Percentiles rank a stretch among this genome's conserved stretches.
Conservation (phyloP, 2,329 filamentous ascomycete genomes). For the Trichoderma sp. region DNA sequence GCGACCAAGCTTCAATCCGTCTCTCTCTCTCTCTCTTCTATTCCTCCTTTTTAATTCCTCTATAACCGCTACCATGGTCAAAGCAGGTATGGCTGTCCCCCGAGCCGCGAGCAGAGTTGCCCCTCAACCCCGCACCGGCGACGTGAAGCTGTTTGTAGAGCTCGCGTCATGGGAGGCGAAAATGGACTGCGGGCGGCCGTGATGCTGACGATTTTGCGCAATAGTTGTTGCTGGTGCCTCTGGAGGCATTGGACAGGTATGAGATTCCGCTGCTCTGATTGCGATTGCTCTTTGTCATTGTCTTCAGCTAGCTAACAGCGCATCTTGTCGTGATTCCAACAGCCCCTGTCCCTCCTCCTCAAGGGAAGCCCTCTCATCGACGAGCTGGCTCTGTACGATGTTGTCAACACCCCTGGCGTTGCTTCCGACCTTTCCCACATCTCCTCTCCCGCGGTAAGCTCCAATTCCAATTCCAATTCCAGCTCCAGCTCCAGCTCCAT, state of each 20-base stretch:
- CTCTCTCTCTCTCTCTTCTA: neutral
- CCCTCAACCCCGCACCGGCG: conserved; percentile 20
- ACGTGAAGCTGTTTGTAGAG: conserved; percentile 1
- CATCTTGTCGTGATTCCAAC: neutral
- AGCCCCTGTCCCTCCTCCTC: conserved; percentile 95
- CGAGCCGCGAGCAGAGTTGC: neutral
- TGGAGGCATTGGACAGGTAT: conserved; percentile 96
- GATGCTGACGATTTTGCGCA: conserved; percentile 2
- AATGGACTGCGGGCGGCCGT: neutral
- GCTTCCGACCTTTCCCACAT: conserved; percentile 97
- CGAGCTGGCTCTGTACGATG: conserved; percentile 97
- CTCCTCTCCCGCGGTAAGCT: conserved; percentile 73
- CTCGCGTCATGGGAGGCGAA: conserved; percentile 2
- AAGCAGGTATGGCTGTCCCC: conserved; percentile 15
- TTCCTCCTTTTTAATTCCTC: neutral
- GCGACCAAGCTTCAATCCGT: neutral
- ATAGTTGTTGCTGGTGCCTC: conserved; percentile 87
- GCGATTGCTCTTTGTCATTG: neutral
- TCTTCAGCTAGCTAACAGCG: neutral
- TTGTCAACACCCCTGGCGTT: conserved; percentile 97
- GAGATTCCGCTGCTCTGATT: conserved; percentile 27
- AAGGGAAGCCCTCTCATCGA: conserved; percentile 86
- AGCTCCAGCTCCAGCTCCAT: neutral
- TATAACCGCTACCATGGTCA: conserved; percentile 19
- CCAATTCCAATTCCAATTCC: neutral